These are phyloP conservation scores for Fusarium stilboides DNA, from an alignment of 2,329 filamentous ascomycete species.

Conservation along the genomic window DNA sequence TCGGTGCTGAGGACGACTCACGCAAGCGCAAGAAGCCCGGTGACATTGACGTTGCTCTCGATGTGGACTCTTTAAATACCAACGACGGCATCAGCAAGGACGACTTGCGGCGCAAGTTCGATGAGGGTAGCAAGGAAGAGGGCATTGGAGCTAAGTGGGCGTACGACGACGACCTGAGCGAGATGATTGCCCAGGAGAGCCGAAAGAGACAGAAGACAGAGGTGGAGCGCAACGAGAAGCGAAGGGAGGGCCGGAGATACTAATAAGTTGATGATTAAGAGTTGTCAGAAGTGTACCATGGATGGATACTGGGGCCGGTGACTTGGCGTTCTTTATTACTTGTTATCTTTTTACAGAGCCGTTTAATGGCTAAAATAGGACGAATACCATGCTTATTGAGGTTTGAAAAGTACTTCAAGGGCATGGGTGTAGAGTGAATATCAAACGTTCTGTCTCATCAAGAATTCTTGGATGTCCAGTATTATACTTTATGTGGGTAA, in stretches of 20 bases:
- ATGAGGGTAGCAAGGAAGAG: constrained; percentile 77
- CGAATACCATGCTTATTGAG: constrained; percentile 45
- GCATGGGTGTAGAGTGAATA: constrained; percentile 39
- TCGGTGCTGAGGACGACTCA: constrained; percentile 83
- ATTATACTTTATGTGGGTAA: background rate
- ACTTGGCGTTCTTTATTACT: constrained; percentile 42
- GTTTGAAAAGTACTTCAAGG: constrained; percentile 16
- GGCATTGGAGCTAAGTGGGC: constrained; percentile 78
- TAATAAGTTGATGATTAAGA: constrained; percentile 49
- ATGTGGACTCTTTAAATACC: constrained; percentile 83
- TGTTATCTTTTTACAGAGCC: constrained; percentile 32
- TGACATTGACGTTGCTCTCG: constrained; percentile 93
- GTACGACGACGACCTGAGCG: constrained; percentile 88
- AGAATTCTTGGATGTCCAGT: background rate
- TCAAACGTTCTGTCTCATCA: constrained; percentile 37
- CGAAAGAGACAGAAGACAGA: constrained; percentile 92
- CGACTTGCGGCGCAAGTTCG: constrained; percentile 84
- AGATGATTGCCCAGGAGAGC: constrained; percentile 96
- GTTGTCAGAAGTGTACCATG: constrained; percentile 32
- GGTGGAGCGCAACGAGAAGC: constrained; percentile 80
- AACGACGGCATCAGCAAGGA: constrained; percentile 88
- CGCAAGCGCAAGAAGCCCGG: constrained; percentile 96
- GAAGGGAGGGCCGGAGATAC: constrained; percentile 69
- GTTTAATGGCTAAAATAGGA: constrained; percentile 40
- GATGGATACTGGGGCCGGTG: constrained; percentile 28